Base-by-base conservation (phyloP, 2,329 filamentous ascomycete genomes). In the Lachnellula subtilissima region DNA sequence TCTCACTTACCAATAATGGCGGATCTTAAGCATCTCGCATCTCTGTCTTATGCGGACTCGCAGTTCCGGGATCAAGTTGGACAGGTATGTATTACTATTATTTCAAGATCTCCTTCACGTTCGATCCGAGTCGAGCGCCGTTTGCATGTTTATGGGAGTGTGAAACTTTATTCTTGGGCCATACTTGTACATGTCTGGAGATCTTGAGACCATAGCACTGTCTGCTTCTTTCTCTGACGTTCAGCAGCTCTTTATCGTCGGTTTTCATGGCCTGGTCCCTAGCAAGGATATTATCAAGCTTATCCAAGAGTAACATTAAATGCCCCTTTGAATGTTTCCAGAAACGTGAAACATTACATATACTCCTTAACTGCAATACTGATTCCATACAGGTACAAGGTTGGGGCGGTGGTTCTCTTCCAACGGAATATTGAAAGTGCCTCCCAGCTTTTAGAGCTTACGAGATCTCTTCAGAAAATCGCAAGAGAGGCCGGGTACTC, bases 361-460 rank as follows among this genome's bases (percentile, higher is more conserved):
- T 32, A 9, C 3, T 7, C 8, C 28, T 1, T 1, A 32, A 32
- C 28, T 28, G 9, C 1, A 12, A 12, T 12, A 32, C 9, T 32
- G 28, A 32, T 8, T 11, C 28, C 9, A 4, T 32, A 32, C 28
- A 32, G 28, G 4, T 71, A 74, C 58, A 72, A 72, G 37, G 58
- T 77, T 32, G 75, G 74, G 17, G 68, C 70, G 1, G 65, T 76
- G 48, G 69, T 77, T 19, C 65, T 76, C 1, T 76, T 76, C 54
- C 68, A 70, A 15, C 67, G 74, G 15, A 76, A 77, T 59, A 65
- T 76, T n/a, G 58, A 65, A 19, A 69, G 64, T 64, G 70, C 69
- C 2, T 58, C 61, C 3, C 74, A 77, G 56, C 67, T 76, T n/a
- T 65, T 70, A 56, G 69, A 71, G 54, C 55, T 67, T n/a, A 66